Conservation (phyloP, 1,284 basidiomycete genomes). For the Anthracocystis walkeri region DNA sequence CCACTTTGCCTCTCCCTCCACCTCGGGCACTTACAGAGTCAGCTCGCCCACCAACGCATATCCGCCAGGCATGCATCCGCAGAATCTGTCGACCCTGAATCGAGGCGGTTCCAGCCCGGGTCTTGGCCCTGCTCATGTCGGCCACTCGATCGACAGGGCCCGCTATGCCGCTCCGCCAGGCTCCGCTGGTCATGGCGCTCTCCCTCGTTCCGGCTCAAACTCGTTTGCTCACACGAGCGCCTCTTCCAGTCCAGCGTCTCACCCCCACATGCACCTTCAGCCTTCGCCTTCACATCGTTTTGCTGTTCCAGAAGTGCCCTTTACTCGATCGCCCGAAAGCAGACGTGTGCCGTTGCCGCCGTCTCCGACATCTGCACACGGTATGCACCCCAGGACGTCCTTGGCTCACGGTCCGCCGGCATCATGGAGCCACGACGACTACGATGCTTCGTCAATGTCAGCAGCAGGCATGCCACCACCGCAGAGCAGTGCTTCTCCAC, state of each 20-base stretch:
- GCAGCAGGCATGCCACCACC: slow-evolving; percentile 43
- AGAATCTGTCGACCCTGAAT: slow-evolving; percentile 19
- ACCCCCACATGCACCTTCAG: slow-evolving; percentile 31
- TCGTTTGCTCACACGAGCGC: slow-evolving; percentile 32
- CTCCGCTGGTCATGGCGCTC: slow-evolving; percentile 15
- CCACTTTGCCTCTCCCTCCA: neutral
- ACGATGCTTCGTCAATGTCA: slow-evolving; percentile 8
- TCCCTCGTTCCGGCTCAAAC: slow-evolving; percentile 28
- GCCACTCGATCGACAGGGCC: slow-evolving; percentile 21
- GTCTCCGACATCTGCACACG: slow-evolving; percentile 24
- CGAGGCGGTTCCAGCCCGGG: slow-evolving; percentile 42
- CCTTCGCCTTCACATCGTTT: slow-evolving; percentile 51
- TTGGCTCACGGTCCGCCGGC: neutral
- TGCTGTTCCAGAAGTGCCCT: slow-evolving; percentile 43
- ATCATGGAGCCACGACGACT: slow-evolving; percentile 21
- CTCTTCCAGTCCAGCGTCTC: slow-evolving; percentile 41
- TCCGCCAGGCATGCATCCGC: slow-evolving; percentile 23
- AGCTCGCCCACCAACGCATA: slow-evolving; percentile 28
- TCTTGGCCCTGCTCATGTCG: slow-evolving; percentile 15
- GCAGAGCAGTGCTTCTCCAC: slow-evolving; percentile 23
- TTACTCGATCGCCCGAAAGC: slow-evolving; percentile 37
- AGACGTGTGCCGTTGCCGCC: slow-evolving; percentile 36
- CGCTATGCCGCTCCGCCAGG: slow-evolving; percentile 26
- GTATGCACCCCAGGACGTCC: slow-evolving; percentile 12
- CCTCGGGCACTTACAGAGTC: slow-evolving; percentile 16